phyloP scores from a whole-genome alignment of 2,329 filamentous ascomycete species.

The Epichloe aotearoae region DNA sequence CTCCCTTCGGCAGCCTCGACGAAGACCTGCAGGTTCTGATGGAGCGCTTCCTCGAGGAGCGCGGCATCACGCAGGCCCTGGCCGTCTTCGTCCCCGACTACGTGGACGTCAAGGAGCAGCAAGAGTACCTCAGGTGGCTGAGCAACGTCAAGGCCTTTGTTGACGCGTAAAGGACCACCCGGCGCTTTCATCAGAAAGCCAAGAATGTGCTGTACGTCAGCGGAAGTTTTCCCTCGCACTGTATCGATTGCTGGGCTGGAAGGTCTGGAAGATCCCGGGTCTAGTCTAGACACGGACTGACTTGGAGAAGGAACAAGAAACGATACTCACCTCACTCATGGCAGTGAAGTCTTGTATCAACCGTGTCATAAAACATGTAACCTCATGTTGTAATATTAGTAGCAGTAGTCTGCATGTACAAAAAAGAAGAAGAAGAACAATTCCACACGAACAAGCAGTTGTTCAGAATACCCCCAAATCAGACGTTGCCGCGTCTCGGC shows the following conservation, averaged over 20 bases:
- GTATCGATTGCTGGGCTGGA: too few species aligned
- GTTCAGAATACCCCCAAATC: too few species aligned
- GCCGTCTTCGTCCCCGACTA: slow-evolving; percentile 91
- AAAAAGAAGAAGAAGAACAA: not conserved
- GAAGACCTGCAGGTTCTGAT: slow-evolving; percentile 88
- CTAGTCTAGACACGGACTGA: too few species aligned
- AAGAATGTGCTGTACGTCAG: not conserved
- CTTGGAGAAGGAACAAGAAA: too few species aligned
- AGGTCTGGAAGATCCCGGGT: too few species aligned
- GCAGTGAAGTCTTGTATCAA: not conserved
- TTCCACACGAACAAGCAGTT: too few species aligned
- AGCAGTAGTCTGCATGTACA: not conserved
- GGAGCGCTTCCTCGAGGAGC: slow-evolving; percentile 89
- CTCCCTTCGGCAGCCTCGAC: slow-evolving; percentile 85
- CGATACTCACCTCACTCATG: too few species aligned
- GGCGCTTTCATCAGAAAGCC: not conserved
- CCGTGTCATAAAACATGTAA: not conserved
- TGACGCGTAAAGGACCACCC: slow-evolving; percentile 40
- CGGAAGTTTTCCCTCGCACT: not conserved
- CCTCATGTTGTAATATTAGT: not conserved
- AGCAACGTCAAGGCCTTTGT: slow-evolving; percentile 77
- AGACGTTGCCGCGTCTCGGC: too few species aligned
- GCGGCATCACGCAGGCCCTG: slow-evolving; percentile 75
- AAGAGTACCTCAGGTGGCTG: slow-evolving; percentile 88
- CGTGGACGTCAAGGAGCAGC: slow-evolving; percentile 97